These are phyloP conservation scores for Yarrowia alimentaria DNA, from an alignment of 805 yeast species.

Conservation along the genomic window DNA sequence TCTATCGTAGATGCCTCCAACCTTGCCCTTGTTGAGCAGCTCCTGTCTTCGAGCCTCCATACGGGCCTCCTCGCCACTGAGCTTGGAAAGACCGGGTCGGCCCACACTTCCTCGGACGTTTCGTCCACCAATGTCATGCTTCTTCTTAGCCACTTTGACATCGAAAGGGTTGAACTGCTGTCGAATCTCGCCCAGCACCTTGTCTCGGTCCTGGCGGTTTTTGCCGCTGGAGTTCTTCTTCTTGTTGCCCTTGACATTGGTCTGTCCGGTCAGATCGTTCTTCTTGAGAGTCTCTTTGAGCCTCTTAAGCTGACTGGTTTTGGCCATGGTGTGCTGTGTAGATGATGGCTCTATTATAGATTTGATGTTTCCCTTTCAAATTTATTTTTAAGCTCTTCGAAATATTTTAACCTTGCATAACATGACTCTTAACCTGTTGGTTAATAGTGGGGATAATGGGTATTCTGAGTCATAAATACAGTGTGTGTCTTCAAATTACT, in stretches of 20 bases:
- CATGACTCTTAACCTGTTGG: not conserved
- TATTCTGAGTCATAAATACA: too few species aligned
- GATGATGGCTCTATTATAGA: too few species aligned
- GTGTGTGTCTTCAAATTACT: too few species aligned
- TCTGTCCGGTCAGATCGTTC: conserved; percentile 83
- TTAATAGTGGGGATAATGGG: too few species aligned
- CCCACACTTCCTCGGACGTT: conserved; percentile 54
- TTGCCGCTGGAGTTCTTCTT: conserved; percentile 41
- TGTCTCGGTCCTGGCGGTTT: conserved; percentile 57
- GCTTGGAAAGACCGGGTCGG: conserved; percentile 51
- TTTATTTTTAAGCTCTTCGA: conserved; percentile 2
- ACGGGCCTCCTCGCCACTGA: conserved; percentile 54
- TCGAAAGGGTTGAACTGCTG: conserved; percentile 90
- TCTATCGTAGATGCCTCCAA: conserved; percentile 77
- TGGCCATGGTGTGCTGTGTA: conserved; percentile 33
- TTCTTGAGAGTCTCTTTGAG: conserved; percentile 72
- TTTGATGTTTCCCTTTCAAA: not conserved
- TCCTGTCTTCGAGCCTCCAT: conserved; percentile 48
- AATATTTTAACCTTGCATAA: conserved; percentile 15
- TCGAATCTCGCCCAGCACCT: conserved; percentile 60
- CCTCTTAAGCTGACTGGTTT: conserved; percentile 61
- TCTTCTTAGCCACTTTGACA: conserved; percentile 63
- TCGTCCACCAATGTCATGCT: conserved; percentile 47
- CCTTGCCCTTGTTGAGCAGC: conserved; percentile 61
- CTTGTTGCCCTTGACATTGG: conserved; percentile 54